Percentiles rank a stretch among this genome's conserved stretches.
Evolutionary conservation across 1,284 basidiomycete species (phyloP).

Genomic region (Cystobasidium sp.): DNA sequence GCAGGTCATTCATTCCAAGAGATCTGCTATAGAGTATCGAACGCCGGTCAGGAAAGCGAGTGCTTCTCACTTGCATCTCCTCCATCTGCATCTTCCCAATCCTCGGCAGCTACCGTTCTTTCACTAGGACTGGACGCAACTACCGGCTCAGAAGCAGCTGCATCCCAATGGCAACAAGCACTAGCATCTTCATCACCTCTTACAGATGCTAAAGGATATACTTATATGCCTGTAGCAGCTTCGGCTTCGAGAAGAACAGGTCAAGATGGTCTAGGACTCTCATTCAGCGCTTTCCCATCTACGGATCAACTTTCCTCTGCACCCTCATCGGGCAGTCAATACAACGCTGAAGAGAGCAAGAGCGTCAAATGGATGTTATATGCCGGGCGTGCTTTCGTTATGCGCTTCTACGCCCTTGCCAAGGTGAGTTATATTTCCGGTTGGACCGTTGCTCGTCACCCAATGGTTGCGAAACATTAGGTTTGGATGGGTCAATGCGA

Average conservation of each 20-base stretch:
- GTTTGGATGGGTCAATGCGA: background rate
- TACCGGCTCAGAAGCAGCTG: background rate
- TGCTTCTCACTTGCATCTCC: conserved; percentile 35
- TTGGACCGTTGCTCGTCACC: background rate
- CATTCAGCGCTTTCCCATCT: conserved; percentile 36
- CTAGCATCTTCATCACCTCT: conserved; percentile 17
- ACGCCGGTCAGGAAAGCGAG: background rate
- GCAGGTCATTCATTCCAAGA: conserved; percentile 21
- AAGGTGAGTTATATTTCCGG: conserved; percentile 63
- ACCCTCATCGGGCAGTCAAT: background rate
- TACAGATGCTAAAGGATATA: conserved; percentile 16
- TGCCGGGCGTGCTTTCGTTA: conserved; percentile 74
- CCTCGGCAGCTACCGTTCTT: conserved; percentile 13
- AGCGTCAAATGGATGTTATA: conserved; percentile 84
- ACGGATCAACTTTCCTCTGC: background rate
- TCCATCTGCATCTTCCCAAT: background rate
- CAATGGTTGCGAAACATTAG: background rate
- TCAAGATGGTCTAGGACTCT: conserved; percentile 39
- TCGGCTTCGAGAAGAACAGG: background rate
- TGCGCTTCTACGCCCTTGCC: conserved; percentile 83
- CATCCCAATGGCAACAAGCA: background rate
- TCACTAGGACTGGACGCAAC: background rate
- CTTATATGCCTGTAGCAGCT: conserved; percentile 36
- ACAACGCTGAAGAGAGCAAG: conserved; percentile 67
- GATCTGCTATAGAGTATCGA: conserved; percentile 11